Base-by-base conservation (phyloP, 1,139 yeast genomes). In the Taphrina flavorubra region DNA sequence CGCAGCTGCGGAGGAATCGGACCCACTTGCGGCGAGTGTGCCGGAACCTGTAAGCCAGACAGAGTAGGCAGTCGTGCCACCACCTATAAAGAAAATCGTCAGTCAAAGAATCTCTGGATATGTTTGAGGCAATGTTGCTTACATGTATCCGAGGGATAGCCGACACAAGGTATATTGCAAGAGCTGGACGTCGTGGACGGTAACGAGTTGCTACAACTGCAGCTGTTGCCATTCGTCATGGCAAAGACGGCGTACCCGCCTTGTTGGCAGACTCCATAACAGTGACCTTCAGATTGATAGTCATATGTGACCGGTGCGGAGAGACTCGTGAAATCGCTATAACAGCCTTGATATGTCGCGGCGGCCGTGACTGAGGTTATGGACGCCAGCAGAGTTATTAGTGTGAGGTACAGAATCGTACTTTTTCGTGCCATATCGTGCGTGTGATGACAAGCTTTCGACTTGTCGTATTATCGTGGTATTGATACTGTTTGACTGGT, bases 161-260 rank as follows among this genome's bases (percentile, higher is more conserved):
- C 91, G 49, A 76, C 72, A 77, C 94, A 88, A 0, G 73, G 68
- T 1, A 74, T 74, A 71, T 77, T 74, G 78, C 94, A 88, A 13
- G 80, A 70, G n/a, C 74, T 65, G 40, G 72, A 73, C 20, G 78
- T 72, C 1, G 81, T 72, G 16, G 79, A 69, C 0, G 96, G 96
- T 20, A 81, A 75, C 0, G 79, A 72, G 71, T 79, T 75, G 71
- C 92, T 89, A 78, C 97, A 90, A 75, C 81, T 85, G 78, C 97
- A 90, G 25, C 79, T 77, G 66, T 79, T 76, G 51, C 91, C 92
- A 53, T 82, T 75, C 18, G 79, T 78, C 58, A 88, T 74, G 7
- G 94, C 96, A 74, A 86, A 83, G 74, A 85, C 88, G 2, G 85
- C 79, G 69, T 79, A 81, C 36, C 79, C 70, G 16, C 16, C 49